Evolutionary conservation across 371 early-diverging fungal species (phyloP).

Genomic region (Rhizopus arrhizus): DNA sequence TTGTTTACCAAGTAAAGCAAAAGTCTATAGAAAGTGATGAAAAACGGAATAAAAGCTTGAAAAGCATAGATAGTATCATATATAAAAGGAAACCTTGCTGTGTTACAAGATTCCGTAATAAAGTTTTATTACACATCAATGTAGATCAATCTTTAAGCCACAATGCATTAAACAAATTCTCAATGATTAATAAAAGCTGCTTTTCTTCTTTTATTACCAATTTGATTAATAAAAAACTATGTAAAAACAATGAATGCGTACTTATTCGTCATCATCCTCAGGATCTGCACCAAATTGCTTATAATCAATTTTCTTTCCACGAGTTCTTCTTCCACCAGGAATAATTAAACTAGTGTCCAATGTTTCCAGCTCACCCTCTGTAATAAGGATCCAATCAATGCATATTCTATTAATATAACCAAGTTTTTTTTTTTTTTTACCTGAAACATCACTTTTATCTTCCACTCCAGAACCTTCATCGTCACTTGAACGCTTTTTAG

Average conservation of each 20-base stretch:
- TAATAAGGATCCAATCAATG: neutral
- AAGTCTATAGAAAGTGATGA: too few relatives aligned
- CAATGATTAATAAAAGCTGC: too few relatives aligned
- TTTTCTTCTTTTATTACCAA: neutral
- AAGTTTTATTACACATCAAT: too few relatives aligned
- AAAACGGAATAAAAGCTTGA: too few relatives aligned
- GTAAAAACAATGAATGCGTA: neutral
- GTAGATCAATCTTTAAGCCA: too few relatives aligned
- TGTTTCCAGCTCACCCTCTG: constrained; percentile 63
- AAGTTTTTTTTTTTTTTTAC: constrained; percentile 2
- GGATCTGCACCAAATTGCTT: constrained; percentile 68
- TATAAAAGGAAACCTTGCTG: too few relatives aligned
- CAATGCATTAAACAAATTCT: too few relatives aligned
- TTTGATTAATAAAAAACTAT: neutral
- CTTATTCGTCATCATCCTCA: constrained; percentile 54
- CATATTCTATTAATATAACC: too few relatives aligned
- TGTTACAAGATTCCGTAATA: too few relatives aligned
- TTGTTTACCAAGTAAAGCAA: too few relatives aligned
- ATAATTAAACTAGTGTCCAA: constrained; percentile 70
- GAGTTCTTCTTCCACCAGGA: constrained; percentile 64
- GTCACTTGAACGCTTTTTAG: constrained; percentile 11
- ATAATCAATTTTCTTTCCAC: constrained; percentile 73
- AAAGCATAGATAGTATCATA: too few relatives aligned
- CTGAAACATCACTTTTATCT: constrained; percentile 15
- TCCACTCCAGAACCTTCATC: constrained; percentile 19